Evolutionary conservation across 805 yeast species (phyloP), one percentile per base, ranked within the genome.

Genomic region (Candida coleopterorum): DNA sequence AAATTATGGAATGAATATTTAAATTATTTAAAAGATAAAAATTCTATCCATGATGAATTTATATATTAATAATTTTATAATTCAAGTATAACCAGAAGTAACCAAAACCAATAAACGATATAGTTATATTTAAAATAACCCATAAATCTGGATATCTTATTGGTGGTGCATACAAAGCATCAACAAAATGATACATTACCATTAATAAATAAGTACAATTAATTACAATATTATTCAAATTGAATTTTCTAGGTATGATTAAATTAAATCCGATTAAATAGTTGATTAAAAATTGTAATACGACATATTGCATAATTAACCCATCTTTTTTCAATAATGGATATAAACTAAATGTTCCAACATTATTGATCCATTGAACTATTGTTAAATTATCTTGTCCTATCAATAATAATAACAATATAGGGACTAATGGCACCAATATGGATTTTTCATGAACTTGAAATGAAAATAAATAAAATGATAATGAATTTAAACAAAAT

Each of bases 361-460:
- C 71, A 53, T 90, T 93, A 48, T 80, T 80, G 42, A 90, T 77
- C 97, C 97, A 93, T 36, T 80, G 78, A 2, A 85, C 76, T 63
- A 86, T 74, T 3, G 90, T 77, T n/a, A 79, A 69, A 43, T 76
- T 68, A 29, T 78, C 65, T 40, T 77, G 76, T 25, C 76, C 75
- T 22, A 71, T 63, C 31, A 77, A 67, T 30, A 45, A 75, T 64
- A 89, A 60, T 38, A 93, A 62, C 0, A 93, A 77, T 9, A 87
- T 75, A 4, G 97, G 97, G 48, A 93, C 55, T 45, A 93, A 68
- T 0, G 98, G 97, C 2, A 93, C 74, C 40, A 93, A 62, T 11
- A 93, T 89, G 0, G 93, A 76, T 61, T 93, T 93, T 60, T 93
- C 97, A 56, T 93, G 98, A 4, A 93, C 97, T 56, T 90, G 97